Evolutionary conservation across 805 yeast genomes (phyloP).

Genomic region (Suhomyces sp.): DNA sequence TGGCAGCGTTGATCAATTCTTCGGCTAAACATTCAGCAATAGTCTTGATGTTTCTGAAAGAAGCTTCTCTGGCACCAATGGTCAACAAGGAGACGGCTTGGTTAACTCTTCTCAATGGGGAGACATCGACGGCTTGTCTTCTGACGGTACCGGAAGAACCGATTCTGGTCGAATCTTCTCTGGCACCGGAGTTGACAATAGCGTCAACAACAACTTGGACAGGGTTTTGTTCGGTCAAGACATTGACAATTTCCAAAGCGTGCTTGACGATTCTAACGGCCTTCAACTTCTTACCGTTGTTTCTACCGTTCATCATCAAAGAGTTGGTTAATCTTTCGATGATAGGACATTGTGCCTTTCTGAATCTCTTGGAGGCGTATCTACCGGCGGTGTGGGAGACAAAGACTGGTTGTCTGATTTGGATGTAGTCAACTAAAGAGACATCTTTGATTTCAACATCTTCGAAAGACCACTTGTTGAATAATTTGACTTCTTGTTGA

Average conservation of each 20-base stretch:
- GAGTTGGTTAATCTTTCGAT: slow-evolving; percentile 99
- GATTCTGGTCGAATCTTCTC: slow-evolving; percentile 99
- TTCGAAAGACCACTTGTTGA: slow-evolving; percentile 99
- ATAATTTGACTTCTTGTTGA: slow-evolving; percentile 92
- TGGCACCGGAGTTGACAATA: slow-evolving; percentile 99
- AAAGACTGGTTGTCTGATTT: slow-evolving; percentile 95
- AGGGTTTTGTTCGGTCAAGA: slow-evolving; percentile 99
- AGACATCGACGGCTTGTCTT: slow-evolving; percentile 99
- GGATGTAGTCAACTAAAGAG: slow-evolving; percentile 97
- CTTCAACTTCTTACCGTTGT: slow-evolving; percentile 99
- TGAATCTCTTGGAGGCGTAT: slow-evolving; percentile 99
- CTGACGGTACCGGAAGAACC: slow-evolving; percentile 99
- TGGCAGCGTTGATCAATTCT: slow-evolving; percentile 99
- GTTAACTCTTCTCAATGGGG: slow-evolving; percentile 99
- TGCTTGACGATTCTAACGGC: slow-evolving; percentile 99
- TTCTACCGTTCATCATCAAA: slow-evolving; percentile 99
- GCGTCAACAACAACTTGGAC: slow-evolving; percentile 99
- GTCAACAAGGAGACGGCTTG: slow-evolving; percentile 97
- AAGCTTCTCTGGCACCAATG: slow-evolving; percentile 99
- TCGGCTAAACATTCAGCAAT: slow-evolving; percentile 99
- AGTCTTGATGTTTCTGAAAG: slow-evolving; percentile 99
- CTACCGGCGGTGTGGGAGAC: slow-evolving; percentile 99
- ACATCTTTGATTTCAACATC: slow-evolving; percentile 97
- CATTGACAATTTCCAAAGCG: slow-evolving; percentile 96
- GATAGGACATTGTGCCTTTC: slow-evolving; percentile 99